Percentiles rank a stretch among this genome's conserved stretches.
Evolutionary conservation across 495 filamentous ascomycete genomes (phyloP).

Genomic region (Cudoniella acicularis): DNA sequence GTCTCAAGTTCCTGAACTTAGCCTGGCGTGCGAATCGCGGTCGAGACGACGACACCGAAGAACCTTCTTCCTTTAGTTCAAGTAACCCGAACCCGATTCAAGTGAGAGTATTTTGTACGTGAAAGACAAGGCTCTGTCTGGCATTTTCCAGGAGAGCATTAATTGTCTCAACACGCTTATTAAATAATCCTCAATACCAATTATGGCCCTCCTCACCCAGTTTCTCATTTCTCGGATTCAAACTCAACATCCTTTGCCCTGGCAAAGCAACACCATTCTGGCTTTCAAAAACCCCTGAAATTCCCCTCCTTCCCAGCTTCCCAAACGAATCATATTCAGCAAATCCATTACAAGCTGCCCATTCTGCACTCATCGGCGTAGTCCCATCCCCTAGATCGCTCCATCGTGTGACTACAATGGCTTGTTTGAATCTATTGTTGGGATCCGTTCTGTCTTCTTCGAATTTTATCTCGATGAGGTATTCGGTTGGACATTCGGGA

Average conservation of each 20-base stretch:
- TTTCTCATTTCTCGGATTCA: constrained; percentile 44
- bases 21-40: too few species aligned
- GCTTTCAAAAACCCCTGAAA: constrained; percentile 55
- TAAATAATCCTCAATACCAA: constrained; percentile 23
- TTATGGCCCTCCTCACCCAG: constrained; percentile 33
- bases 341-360: constrained; percentile 46
- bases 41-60: too few species aligned
- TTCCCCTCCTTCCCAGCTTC: constrained; percentile 45
- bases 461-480: constrained; percentile 53
- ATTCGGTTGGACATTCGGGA: constrained; percentile 58
- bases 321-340: constrained; percentile 48
- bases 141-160: too few species aligned
- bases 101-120: too few species aligned
- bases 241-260: constrained; percentile 49
- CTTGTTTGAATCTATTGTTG: constrained; percentile 46
- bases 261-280: constrained; percentile 49
- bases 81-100: too few species aligned
- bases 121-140: too few species aligned
- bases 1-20: too few species aligned
- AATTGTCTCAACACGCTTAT: too few species aligned
- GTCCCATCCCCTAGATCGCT: constrained; percentile 53
- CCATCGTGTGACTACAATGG: constrained; percentile 58
- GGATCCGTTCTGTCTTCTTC: constrained; percentile 41
- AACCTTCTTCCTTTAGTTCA: too few species aligned
- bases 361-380: constrained; percentile 39